Conservation (phyloP, 2,329 filamentous ascomycete genomes). For the Beauveria scarabaeidicola region DNA sequence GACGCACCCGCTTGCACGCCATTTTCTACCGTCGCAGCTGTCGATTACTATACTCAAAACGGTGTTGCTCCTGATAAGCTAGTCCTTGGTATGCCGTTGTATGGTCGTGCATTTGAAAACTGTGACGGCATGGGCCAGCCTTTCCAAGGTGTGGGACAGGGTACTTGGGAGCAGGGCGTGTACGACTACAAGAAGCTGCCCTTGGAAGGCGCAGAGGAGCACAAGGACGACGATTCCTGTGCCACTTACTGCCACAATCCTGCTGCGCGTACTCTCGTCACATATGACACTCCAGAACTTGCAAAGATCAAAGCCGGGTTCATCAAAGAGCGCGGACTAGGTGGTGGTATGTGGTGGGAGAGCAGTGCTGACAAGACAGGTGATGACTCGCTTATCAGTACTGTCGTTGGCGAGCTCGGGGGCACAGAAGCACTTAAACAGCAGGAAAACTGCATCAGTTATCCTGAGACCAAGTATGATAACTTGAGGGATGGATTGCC, state of each 20-base stretch:
- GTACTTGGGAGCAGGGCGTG: conserved; percentile 76
- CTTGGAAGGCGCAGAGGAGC: conserved; percentile 54
- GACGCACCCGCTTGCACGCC: conserved; percentile 59
- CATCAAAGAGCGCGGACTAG: conserved; percentile 57
- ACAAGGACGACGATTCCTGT: conserved; percentile 51
- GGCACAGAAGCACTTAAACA: conserved; percentile 41
- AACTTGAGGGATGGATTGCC: conserved; percentile 55
- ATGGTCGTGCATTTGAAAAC: conserved; percentile 74
- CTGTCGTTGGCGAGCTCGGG: conserved; percentile 52
- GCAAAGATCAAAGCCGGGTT: conserved; percentile 63
- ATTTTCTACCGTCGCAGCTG: conserved; percentile 63
- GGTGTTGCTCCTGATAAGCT: conserved; percentile 65
- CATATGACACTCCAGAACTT: conserved; percentile 66
- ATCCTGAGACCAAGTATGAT: conserved; percentile 61
- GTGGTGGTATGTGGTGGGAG: conserved; percentile 98
- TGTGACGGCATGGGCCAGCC: conserved; percentile 65
- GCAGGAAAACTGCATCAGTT: conserved; percentile 51
- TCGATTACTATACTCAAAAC: conserved; percentile 59
- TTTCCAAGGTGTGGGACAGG: conserved; percentile 66
- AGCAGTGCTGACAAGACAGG: conserved; percentile 66
- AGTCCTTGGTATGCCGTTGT: conserved; percentile 85
- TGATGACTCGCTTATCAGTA: conserved; percentile 58
- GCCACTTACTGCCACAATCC: conserved; percentile 74
- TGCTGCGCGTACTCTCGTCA: conserved; percentile 57
- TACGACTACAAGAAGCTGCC: conserved; percentile 87